A percentile compares a stretch with the other conserved stretches of the same genome.
These are phyloP conservation scores for Sporothrix humicola DNA, from an alignment of 2,329 filamentous ascomycete genomes.

Conservation along the genomic window DNA sequence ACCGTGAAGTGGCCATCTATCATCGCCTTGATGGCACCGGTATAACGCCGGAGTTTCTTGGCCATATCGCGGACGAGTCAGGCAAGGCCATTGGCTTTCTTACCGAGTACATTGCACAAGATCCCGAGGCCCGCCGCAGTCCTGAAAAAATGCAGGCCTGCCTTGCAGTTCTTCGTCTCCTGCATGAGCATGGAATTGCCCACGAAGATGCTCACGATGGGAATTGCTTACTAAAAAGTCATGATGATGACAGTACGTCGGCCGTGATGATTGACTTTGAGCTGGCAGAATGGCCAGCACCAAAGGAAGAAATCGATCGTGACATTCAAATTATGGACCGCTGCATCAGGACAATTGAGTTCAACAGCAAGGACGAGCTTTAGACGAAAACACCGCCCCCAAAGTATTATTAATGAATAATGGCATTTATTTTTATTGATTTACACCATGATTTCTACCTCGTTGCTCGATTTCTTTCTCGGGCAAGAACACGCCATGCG, in stretches of 20 bases:
- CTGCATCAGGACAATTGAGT: constrained; percentile 19
- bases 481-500: neutral
- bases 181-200: constrained; percentile 34
- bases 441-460: no score
- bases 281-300: constrained; percentile 30
- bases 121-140: neutral
- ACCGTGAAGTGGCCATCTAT: constrained; percentile 34
- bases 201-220: constrained; percentile 38
- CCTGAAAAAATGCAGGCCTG: constrained; percentile 26
- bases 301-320: constrained; percentile 25
- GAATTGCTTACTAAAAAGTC: constrained; percentile 35
- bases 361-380: no score
- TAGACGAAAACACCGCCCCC: no score
- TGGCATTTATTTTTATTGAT: no score
- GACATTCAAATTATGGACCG: constrained; percentile 36
- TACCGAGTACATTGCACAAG: constrained; percentile 33
- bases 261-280: constrained; percentile 39
- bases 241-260: constrained; percentile 23
- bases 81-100: constrained; percentile 33
- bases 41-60: constrained; percentile 34
- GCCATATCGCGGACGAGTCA: constrained; percentile 30
- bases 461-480: no score
- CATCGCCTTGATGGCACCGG: constrained; percentile 26
- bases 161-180: constrained; percentile 28
- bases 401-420: no score